Base-by-base conservation (phyloP, 805 yeast genomes). In the Kodamaea leandrae region DNA sequence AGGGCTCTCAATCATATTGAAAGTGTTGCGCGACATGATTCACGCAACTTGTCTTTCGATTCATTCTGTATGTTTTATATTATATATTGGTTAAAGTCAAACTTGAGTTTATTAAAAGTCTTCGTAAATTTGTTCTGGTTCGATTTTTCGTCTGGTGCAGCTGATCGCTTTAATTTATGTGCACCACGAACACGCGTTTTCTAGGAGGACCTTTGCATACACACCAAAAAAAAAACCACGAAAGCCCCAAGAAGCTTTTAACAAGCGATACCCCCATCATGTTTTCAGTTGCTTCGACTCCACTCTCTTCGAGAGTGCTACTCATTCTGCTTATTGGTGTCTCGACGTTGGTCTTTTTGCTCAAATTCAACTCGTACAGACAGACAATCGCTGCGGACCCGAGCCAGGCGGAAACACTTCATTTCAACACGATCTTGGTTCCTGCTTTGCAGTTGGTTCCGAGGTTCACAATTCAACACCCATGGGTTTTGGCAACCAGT, bases 401-500 rank as follows among this genome's bases (percentile, higher is more conserved):
- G 37, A 32, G 29, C 23, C 32, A 37, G 39, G 43, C 24, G 35
- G 28, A 25, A 5, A 42, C 44, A 26, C 19, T 53, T 32, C 32
- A 32, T 15, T 66, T 71, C 43, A 65, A 64, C 32, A 66, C 68
- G 21, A 64, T 82, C 23, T 56, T 68, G 14, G 73, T 80, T 5
- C 88, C 86, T 1, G 63, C 63, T 27, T 51, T 84, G 30, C 88
- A 85, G 60, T 65, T 84, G 59, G 75, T 84, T 4, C 90, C 91
- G 9, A 60, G 71, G 18, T 65, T 71, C 39, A 68, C 80, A 0
- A 50, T 81, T 3, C 65, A 61, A 40, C 67, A 78, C 46, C 89
- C 89, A 4, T 79, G 86, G 83, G 83, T 83, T 1, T 50, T 83
- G 2, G 55, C 76, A 20, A 71, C 82, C 2, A 72, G 86, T 1